These are phyloP conservation scores for Rhodofomes roseus DNA, from an alignment of 1,284 basidiomycete species.

Conservation along the genomic window DNA sequence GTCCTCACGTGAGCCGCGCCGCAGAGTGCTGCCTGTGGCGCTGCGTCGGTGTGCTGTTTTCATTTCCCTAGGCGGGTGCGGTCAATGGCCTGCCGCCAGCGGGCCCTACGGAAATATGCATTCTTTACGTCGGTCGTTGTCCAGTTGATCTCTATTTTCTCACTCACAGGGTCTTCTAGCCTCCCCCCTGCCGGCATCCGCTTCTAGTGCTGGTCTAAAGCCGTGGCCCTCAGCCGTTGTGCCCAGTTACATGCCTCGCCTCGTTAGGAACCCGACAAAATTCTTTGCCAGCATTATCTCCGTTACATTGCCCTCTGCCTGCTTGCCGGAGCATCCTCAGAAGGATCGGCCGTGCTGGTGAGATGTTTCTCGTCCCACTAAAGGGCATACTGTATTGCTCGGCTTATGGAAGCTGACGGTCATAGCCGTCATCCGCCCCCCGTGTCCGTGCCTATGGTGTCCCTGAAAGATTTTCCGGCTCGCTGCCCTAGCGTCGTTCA, in stretches of 20 bases:
- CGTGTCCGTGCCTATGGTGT: neutral
- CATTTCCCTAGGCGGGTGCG: neutral
- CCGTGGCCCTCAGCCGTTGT: neutral
- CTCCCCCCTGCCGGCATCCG: neutral
- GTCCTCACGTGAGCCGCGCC: neutral
- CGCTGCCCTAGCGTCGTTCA: neutral
- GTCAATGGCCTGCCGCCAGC: neutral
- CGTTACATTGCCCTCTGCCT: neutral
- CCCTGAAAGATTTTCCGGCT: neutral
- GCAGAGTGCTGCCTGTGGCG: neutral
- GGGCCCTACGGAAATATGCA: neutral
- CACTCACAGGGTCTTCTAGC: slow-evolving; percentile 5
- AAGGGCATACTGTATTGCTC: neutral
- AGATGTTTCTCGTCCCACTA: neutral
- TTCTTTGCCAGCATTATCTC: neutral
- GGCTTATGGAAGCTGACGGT: neutral
- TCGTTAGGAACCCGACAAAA: neutral
- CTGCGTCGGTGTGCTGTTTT: neutral
- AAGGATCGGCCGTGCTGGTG: neutral
- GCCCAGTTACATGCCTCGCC: neutral
- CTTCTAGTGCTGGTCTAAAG: slow-evolving; percentile 5
- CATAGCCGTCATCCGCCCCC: neutral
- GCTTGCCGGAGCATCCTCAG: slow-evolving; percentile 1
- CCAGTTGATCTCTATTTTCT: neutral
- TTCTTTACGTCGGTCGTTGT: neutral